phyloP scores from a whole-genome alignment of 2,329 filamentous ascomycete species.

The Pezicula neosporulosa region DNA sequence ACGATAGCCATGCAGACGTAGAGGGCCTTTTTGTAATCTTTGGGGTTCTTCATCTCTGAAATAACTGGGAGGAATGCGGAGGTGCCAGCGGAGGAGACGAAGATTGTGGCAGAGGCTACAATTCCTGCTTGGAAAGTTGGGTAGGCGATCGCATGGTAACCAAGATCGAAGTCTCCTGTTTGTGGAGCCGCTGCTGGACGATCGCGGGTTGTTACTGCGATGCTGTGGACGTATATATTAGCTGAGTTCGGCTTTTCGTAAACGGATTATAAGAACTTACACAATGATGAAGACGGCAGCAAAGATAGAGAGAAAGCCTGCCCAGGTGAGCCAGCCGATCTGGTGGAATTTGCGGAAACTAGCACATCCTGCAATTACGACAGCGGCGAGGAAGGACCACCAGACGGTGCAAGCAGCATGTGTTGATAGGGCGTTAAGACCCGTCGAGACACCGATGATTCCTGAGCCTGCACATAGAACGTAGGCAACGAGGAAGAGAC shows the following conservation, averaged over 20 bases:
- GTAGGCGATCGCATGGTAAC: conserved; percentile 51
- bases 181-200: conserved; percentile 58
- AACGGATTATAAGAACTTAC: neutral
- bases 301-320: conserved; percentile 55
- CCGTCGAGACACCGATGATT: conserved; percentile 56
- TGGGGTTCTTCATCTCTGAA: conserved; percentile 58
- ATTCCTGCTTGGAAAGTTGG: conserved; percentile 58
- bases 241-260: neutral
- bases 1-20: conserved; percentile 57
- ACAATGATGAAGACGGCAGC: conserved; percentile 49
- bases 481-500: conserved; percentile 55
- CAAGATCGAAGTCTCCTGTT: conserved; percentile 55
- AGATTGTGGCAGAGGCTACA: conserved; percentile 54
- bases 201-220: conserved; percentile 54
- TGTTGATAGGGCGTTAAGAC: conserved; percentile 54
- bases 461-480: conserved; percentile 53
- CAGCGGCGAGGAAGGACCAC: conserved; percentile 50
- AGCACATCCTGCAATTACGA: conserved; percentile 44
- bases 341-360: conserved; percentile 56
- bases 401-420: conserved; percentile 57
- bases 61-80: conserved; percentile 62
- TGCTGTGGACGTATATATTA: conserved; percentile 5
- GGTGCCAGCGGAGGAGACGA: conserved; percentile 55
- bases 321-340: conserved; percentile 60
- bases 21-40: conserved; percentile 57